phyloP scores from a whole-genome alignment of 768 basidiomycete species.

The Trametes sanguinea region DNA sequence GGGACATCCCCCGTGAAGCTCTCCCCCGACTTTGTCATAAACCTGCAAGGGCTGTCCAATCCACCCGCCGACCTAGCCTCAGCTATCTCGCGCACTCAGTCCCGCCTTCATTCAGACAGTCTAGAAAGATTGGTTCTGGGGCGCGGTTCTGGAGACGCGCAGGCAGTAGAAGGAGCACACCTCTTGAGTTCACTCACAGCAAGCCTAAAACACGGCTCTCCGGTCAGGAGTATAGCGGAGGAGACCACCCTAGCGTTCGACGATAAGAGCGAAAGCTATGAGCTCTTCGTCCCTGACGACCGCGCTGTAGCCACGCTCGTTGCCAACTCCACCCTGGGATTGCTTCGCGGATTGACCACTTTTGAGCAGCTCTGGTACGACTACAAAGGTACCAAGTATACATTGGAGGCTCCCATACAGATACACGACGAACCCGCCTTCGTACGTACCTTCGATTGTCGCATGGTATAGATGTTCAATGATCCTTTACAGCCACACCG shows the following conservation, averaged over 20 bases:
- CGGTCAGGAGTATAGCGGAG: constrained; percentile 34
- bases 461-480: not conserved
- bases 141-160: constrained; percentile 37
- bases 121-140: constrained; percentile 45
- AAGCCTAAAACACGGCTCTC: constrained; percentile 24
- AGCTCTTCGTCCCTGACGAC: constrained; percentile 40
- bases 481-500: constrained; percentile 55
- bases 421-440: constrained; percentile 53
- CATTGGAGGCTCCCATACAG: constrained; percentile 40
- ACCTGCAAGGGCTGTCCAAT: constrained; percentile 35
- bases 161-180: constrained; percentile 31
- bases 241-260: constrained; percentile 40
- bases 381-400: constrained; percentile 37
- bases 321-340: constrained; percentile 50
- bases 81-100: constrained; percentile 36
- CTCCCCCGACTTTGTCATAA: constrained; percentile 49
- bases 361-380: constrained; percentile 58
- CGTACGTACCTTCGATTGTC: constrained; percentile 30
- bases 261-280: constrained; percentile 47
- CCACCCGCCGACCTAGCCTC: constrained; percentile 38
- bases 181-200: constrained; percentile 33
- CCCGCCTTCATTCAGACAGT: constrained; percentile 38
- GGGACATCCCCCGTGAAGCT: constrained; percentile 39
- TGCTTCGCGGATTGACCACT: constrained; percentile 56
- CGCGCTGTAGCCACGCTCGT: constrained; percentile 39